A percentile compares a stretch with the other conserved stretches of the same genome.
Evolutionary conservation across 495 filamentous ascomycete species (phyloP).

Genomic region (Collariella sp.): DNA sequence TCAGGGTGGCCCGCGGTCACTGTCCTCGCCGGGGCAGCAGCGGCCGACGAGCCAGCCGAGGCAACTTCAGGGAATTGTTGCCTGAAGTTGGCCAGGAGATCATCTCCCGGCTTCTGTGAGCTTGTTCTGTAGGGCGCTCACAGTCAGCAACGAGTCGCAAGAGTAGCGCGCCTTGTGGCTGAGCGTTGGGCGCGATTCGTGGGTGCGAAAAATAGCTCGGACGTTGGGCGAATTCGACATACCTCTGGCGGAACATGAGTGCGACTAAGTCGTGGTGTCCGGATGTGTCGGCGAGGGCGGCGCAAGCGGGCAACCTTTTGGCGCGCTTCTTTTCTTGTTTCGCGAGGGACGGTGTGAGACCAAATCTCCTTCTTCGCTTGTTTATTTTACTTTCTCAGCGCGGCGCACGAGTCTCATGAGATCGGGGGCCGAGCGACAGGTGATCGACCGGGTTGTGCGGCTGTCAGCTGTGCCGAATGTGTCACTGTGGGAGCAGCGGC

Average conservation of each 20-base stretch:
- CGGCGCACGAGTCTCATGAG: not conserved
- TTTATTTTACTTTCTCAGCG: not conserved
- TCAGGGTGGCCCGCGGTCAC: conserved; percentile 32
- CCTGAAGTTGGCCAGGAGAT: conserved; percentile 76
- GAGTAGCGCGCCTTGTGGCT: not conserved
- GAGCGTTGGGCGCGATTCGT: not conserved
- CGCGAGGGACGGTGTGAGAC: not conserved
- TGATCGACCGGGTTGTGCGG: not conserved
- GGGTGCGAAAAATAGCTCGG: not conserved
- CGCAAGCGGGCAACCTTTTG: not conserved
- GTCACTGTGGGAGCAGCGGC: not conserved
- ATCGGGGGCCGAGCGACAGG: not conserved
- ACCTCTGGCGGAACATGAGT: conserved; percentile 36
- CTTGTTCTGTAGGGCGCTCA: conserved; percentile 51
- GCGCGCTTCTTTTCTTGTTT: not conserved
- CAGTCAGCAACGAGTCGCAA: conserved; percentile 19
- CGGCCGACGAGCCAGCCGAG: conserved; percentile 27
- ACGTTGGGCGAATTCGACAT: conserved; percentile 5
- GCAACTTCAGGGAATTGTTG: conserved; percentile 63
- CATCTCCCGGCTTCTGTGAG: conserved; percentile 78
- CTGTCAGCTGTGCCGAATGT: not conserved
- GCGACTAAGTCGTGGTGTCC: conserved; percentile 15
- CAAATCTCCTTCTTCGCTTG: too few species aligned
- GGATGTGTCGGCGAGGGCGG: not conserved
- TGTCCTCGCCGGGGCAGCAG: conserved; percentile 27